Conservation (phyloP, 2,329 filamentous ascomycete species). For the Calonectria crousiana region DNA sequence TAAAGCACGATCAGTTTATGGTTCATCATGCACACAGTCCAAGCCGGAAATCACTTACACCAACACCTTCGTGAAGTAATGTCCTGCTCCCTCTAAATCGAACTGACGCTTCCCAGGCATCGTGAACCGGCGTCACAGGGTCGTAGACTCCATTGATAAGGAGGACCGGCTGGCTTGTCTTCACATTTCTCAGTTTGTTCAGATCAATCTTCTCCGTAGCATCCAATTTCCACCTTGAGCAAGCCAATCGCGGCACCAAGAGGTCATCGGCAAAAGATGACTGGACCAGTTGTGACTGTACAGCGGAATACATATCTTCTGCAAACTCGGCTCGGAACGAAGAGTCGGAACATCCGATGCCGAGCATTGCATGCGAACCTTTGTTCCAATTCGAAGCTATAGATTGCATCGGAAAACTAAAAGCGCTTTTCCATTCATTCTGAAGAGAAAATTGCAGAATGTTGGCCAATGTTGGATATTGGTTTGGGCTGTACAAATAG, state of each 20-base stretch:
- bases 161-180: slow-evolving; percentile 34
- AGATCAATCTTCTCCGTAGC: slow-evolving; percentile 31
- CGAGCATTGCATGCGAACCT: background rate
- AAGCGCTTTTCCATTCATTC: background rate
- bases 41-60: slow-evolving; percentile 26
- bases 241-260: slow-evolving; percentile 16
- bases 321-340: slow-evolving; percentile 20
- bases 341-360: slow-evolving; percentile 26
- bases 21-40: background rate
- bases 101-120: slow-evolving; percentile 32
- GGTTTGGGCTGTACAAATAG: background rate
- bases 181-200: slow-evolving; percentile 30
- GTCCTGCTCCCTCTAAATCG: slow-evolving; percentile 30
- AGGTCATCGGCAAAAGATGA: slow-evolving; percentile 31
- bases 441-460: background rate
- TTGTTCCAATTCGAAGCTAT: slow-evolving; percentile 15
- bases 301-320: slow-evolving; percentile 20
- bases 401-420: background rate
- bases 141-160: slow-evolving; percentile 36
- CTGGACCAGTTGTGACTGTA: background rate
- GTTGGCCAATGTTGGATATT: background rate
- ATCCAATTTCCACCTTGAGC: slow-evolving; percentile 31
- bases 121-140: slow-evolving; percentile 30
- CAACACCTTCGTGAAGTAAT: slow-evolving; percentile 37
- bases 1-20: background rate